Evolutionary conservation across 768 basidiomycete species (phyloP), one percentile per base, ranked within the genome.

Genomic region (Boletellus ananas): DNA sequence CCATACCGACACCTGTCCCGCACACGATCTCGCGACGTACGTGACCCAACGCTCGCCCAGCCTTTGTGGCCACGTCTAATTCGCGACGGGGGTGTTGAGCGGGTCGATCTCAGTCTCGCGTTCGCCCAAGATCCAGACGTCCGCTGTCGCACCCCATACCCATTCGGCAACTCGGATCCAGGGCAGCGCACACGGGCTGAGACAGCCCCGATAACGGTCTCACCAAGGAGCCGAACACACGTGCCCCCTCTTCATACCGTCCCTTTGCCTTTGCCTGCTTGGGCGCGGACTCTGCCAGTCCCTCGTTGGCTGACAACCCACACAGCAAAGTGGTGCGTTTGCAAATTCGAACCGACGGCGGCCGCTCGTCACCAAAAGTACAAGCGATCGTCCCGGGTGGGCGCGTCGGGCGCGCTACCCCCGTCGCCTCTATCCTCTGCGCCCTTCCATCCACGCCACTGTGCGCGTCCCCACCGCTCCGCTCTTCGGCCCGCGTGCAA

Each of bases 161-260:
- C 55, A 55, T 64, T 61, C 59, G 62, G 59, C 10, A 64, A 50
- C 23, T 46, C n/a, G n/a, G 48, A 18, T 35, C 61, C 58, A 31
- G 33, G 34, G 35, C 16, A 18, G 27, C 23, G 43, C 45, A 46
- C 44, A 39, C 43, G 38, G 18, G 7, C 47, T 31, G 55, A 52
- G 40, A 49, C 27, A 40, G 11, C 20, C 36, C 51, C 44, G 45
- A 56, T 49, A 17, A 23, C 46, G 37, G 33, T 4, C 29, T 45
- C 6, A 43, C 34, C n/a, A 31, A 56, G 51, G 54, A 42, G 25
- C 57, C 60, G 63, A 55, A 16, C 14, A 50, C 54, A 45, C 49
- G 53, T 51, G 53, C 29, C 14, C 25, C n/a, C 27, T 42, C 11
- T 49, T 42, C 43, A 11, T 42, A 17, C 14, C 23, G 4, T 7